Percentiles rank a stretch among this genome's conserved stretches.
Conservation (phyloP, 2,329 filamentous ascomycete species). For the Trichoderma aggressivum region DNA sequence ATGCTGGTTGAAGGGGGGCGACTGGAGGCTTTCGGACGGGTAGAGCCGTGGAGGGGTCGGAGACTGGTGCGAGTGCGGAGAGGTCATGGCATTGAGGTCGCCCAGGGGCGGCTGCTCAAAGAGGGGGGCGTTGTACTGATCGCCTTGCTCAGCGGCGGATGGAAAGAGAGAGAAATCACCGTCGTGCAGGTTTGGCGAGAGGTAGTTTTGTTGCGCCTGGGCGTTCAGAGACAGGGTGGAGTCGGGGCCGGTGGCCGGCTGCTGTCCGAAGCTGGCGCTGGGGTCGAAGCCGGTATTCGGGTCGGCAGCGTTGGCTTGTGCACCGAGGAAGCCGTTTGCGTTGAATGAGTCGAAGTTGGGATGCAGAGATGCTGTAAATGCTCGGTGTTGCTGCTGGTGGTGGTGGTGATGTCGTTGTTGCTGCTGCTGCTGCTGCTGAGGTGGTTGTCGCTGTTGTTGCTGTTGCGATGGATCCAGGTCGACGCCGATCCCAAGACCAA, state of each 20-base stretch:
- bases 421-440: constrained; percentile 40
- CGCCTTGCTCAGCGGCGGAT: constrained; percentile 46
- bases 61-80: constrained; percentile 53
- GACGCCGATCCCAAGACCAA: constrained; percentile 56
- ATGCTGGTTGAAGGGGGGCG: constrained; percentile 54
- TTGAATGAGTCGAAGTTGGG: constrained; percentile 45
- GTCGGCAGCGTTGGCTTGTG: constrained; percentile 39
- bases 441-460: constrained; percentile 37
- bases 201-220: constrained; percentile 43
- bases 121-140: constrained; percentile 60
- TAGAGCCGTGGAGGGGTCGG: constrained; percentile 56
- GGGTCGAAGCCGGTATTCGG: constrained; percentile 40
- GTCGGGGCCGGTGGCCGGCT: constrained; percentile 35
- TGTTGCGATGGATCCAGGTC: constrained; percentile 30
- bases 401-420: constrained; percentile 30
- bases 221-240: constrained; percentile 40
- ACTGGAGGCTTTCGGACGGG: constrained; percentile 50
- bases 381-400: constrained; percentile 33
- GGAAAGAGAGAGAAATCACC: constrained; percentile 66
- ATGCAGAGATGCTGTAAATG: constrained; percentile 27
- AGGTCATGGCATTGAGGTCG: constrained; percentile 53
- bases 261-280: constrained; percentile 44
- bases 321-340: constrained; percentile 48
- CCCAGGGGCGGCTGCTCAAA: constrained; percentile 50
- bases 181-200: constrained; percentile 51